Percentiles rank a stretch among this genome's conserved stretches.
phyloP scores from a whole-genome alignment of 164 flowering plant species.

The Saururus chinensis region DNA sequence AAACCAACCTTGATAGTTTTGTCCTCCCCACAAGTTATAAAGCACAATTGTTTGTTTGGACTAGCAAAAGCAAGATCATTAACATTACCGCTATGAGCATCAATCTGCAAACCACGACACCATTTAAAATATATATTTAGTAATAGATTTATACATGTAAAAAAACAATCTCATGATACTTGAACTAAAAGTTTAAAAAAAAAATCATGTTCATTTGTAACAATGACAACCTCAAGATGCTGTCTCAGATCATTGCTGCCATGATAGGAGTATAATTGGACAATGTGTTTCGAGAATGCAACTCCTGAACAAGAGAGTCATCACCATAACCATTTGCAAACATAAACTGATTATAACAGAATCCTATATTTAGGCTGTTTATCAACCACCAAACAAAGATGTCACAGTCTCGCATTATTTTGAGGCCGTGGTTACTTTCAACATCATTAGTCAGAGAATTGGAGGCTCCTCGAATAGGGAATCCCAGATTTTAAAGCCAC shows the following conservation, averaged over 20 bases:
- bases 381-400: no score
- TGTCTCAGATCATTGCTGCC: slow-evolving; percentile 55
- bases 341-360: not conserved
- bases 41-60: slow-evolving; percentile 78
- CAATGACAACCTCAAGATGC: slow-evolving; percentile 51
- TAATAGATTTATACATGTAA: no score
- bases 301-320: slow-evolving; percentile 37
- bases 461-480: no score
- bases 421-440: no score
- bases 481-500: no score
- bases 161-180: not conserved
- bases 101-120: slow-evolving; percentile 18
- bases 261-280: slow-evolving; percentile 71
- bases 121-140: not conserved
- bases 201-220: not conserved
- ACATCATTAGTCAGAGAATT: no score
- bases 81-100: slow-evolving; percentile 85
- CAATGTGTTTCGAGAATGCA: slow-evolving; percentile 78
- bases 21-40: slow-evolving; percentile 88
- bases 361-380: no score
- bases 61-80: slow-evolving; percentile 83
- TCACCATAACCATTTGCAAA: not conserved
- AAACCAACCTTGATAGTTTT: slow-evolving; percentile 69
- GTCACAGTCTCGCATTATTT: no score
- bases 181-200: not conserved